Evolutionary conservation across 2,329 filamentous ascomycete genomes (phyloP).

Genomic region (Pestalotiopsis sp.): DNA sequence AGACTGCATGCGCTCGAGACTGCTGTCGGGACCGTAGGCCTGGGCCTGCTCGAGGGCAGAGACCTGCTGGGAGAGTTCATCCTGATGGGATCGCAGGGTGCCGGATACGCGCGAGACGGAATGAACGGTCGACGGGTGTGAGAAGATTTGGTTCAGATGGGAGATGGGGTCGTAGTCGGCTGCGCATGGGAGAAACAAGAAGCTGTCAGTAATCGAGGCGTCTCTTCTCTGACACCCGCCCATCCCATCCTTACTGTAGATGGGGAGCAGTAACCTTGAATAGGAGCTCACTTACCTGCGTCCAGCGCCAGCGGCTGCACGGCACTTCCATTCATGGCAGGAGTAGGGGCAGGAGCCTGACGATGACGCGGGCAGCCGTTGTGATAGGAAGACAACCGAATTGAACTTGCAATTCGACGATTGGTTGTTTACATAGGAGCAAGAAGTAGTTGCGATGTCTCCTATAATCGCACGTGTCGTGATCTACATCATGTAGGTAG

Average conservation of each 20-base stretch:
- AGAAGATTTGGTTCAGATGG: constrained; percentile 92
- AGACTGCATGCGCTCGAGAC: constrained; percentile 86
- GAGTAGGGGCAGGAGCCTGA: background rate
- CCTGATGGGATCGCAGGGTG: constrained; percentile 73
- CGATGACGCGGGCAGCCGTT: background rate
- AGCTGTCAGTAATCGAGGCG: constrained; percentile 14
- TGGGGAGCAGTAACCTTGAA: background rate
- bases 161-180: constrained; percentile 89
- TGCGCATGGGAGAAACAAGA: constrained; percentile 24
- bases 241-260: constrained; percentile 24
- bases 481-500: too few species aligned
- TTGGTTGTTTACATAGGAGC: background rate
- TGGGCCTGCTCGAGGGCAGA: constrained; percentile 74
- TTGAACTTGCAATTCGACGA: background rate
- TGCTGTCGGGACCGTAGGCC: constrained; percentile 83
- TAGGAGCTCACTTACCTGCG: constrained; percentile 45
- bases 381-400: background rate
- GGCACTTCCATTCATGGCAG: constrained; percentile 42
- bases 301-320: constrained; percentile 43
- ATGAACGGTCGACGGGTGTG: constrained; percentile 81
- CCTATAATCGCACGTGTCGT: too few species aligned
- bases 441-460: too few species aligned
- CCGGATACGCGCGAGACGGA: constrained; percentile 76
- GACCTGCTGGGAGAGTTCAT: constrained; percentile 83
- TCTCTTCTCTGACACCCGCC: constrained; percentile 26